These are phyloP conservation scores for Daldinia sp. DNA, from an alignment of 2,329 filamentous ascomycete genomes.

Conservation along the genomic window DNA sequence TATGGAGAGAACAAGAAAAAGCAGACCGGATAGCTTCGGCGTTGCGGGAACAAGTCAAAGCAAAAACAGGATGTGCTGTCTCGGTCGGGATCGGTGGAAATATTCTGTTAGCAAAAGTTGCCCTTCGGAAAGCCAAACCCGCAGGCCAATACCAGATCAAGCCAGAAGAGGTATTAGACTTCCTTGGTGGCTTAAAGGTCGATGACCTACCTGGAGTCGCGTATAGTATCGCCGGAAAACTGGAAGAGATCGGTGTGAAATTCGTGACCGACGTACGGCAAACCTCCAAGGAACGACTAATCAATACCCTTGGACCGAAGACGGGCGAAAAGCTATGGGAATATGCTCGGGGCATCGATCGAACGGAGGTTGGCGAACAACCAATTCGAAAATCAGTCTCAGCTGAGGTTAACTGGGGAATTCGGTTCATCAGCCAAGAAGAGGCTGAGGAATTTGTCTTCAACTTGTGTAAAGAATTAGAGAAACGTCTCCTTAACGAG, in stretches of 20 bases:
- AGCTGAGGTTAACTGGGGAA: slow-evolving; percentile 98
- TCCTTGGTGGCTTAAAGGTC: slow-evolving; percentile 82
- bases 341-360: slow-evolving; percentile 89
- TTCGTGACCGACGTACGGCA: slow-evolving; percentile 85
- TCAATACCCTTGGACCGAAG: slow-evolving; percentile 84
- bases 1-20: slow-evolving; percentile 82
- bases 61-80: slow-evolving; percentile 84
- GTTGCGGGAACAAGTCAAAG: slow-evolving; percentile 77
- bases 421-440: slow-evolving; percentile 90
- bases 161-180: slow-evolving; percentile 80
- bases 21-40: slow-evolving; percentile 77
- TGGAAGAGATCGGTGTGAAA: slow-evolving; percentile 87
- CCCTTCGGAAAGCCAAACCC: slow-evolving; percentile 90
- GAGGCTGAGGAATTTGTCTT: slow-evolving; percentile 93
- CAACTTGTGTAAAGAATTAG: slow-evolving; percentile 86
- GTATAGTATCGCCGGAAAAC: slow-evolving; percentile 85
- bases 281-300: slow-evolving; percentile 79
- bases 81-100: slow-evolving; percentile 94
- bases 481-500: slow-evolving; percentile 83
- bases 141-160: slow-evolving; percentile 92
- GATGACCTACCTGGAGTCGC: slow-evolving; percentile 92
- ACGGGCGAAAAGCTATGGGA: slow-evolving; percentile 92
- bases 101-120: slow-evolving; percentile 90
- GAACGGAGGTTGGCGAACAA: slow-evolving; percentile 85
- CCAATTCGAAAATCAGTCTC: slow-evolving; percentile 92